These are phyloP conservation scores for Talaromyces borbonicus DNA, from an alignment of 495 filamentous ascomycete species.

Conservation along the genomic window DNA sequence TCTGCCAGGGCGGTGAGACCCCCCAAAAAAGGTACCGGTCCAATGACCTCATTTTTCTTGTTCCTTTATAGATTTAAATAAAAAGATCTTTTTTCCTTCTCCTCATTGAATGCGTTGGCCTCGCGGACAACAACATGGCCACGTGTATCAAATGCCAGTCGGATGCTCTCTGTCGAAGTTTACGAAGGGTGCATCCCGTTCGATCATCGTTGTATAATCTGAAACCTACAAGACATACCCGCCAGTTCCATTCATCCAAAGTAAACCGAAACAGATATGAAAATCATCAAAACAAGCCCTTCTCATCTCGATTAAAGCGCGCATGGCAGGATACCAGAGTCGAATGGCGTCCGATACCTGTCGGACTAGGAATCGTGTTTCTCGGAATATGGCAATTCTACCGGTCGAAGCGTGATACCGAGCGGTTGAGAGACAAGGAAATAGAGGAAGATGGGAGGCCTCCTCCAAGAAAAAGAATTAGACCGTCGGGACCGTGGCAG, in stretches of 20 bases:
- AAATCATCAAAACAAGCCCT: constrained; percentile 35
- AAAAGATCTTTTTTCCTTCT: too few species aligned
- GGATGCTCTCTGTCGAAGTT: not conserved
- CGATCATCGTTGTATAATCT: not conserved
- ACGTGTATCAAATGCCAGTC: not conserved
- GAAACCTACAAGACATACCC: constrained; percentile 15
- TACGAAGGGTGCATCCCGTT: not conserved
- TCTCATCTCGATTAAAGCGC: constrained; percentile 49
- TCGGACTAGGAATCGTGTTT: constrained; percentile 79
- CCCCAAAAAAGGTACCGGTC: not conserved
- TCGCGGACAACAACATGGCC: not conserved
- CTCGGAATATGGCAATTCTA: constrained; percentile 81
- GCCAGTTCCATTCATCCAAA: constrained; percentile 34
- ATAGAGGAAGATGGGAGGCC: constrained; percentile 41
- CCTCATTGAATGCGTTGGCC: too few species aligned
- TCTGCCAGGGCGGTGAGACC: constrained; percentile 7
- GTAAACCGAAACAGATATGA: constrained; percentile 28
- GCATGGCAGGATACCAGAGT: constrained; percentile 66
- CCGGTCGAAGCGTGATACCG: constrained; percentile 51
- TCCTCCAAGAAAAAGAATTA: constrained; percentile 58
- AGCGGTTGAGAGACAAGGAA: constrained; percentile 39
- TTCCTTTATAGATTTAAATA: not conserved
- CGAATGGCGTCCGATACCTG: constrained; percentile 93
- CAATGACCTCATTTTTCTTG: constrained; percentile 6
- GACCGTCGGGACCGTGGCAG: constrained; percentile 88